Conservation (phyloP, 805 yeast genomes). For the Tetrapisispora phaffii region DNA sequence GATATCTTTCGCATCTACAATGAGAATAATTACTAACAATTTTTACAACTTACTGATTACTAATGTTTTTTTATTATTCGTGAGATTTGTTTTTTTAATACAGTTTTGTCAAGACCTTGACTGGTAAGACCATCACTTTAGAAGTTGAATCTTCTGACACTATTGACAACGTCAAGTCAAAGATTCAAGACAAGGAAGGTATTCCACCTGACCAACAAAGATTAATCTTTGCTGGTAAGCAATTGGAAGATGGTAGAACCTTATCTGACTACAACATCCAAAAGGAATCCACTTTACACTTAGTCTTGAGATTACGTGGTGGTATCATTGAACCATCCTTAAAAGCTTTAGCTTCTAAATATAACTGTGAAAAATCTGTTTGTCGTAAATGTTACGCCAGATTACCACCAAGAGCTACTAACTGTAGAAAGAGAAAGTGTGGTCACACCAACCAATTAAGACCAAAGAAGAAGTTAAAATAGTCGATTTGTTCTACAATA, state of each 20-base stretch:
- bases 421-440: slow-evolving; percentile 99
- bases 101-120: slow-evolving; percentile 74
- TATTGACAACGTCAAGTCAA: slow-evolving; percentile 96
- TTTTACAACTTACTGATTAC: neutral
- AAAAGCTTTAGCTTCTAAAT: slow-evolving; percentile 97
- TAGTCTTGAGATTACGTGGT: slow-evolving; percentile 96
- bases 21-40: slow-evolving; percentile 20
- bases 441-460: slow-evolving; percentile 99
- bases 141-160: slow-evolving; percentile 99
- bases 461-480: slow-evolving; percentile 99
- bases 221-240: slow-evolving; percentile 99
- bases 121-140: slow-evolving; percentile 92
- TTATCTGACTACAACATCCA: slow-evolving; percentile 99
- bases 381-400: slow-evolving; percentile 99
- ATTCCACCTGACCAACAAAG: slow-evolving; percentile 99
- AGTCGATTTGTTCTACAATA: slow-evolving; percentile 34
- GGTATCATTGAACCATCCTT: slow-evolving; percentile 99
- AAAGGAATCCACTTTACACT: slow-evolving; percentile 96
- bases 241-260: slow-evolving; percentile 98
- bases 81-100: slow-evolving; percentile 2
- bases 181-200: slow-evolving; percentile 99
- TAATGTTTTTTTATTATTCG: neutral
- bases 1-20: too few relatives aligned
- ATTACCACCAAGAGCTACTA: slow-evolving; percentile 99
- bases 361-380: slow-evolving; percentile 98